Evolutionary conservation across 257 asterid genomes (phyloP), one percentile per base, ranked within the genome.

Genomic region (Solanum okadae): DNA sequence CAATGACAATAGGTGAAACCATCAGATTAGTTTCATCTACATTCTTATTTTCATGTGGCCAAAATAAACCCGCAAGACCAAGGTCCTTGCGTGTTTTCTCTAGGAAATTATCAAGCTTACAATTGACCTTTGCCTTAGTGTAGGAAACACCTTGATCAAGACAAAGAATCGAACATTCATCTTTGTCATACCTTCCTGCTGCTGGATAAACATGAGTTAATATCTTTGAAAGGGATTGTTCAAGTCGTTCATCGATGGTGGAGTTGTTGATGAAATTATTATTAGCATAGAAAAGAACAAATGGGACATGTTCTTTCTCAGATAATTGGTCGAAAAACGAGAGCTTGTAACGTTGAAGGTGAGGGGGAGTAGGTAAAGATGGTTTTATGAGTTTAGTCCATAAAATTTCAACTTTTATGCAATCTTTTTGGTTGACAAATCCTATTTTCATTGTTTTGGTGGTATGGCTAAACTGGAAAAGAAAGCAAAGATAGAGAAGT

Each of bases 291-390:
- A 88, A 84, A 59, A 31, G 84, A 84, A 88, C 35, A 8, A 27
- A 8, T 0, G 78, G 77, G 18, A 70, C 12, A 8, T 33, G 77
- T 14, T n/a, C 49, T 46, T 34, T 22, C 67, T 68, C 42, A 71
- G 90, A 42, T 15, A 88, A 27, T 31, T 84, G 85, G 33, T 88
- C 88, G 16, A 88, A 59, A 59, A 84, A 73, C 3, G 76, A 83
- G 20, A 88, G 23, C 8, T 87, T 81, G 59, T 81, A 33, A 18
- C 68, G 0, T 2, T 44, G 87, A 20, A 40, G 81, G 68, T 42
- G 71, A 73, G 22, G n/a, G 35, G 88, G 85, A 10, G 78, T 88
- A 10, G 76, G 88, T 9, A 8, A 68, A 27, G 29, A 88, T 15
- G 90, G 88, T 2, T 88, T 88, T 15, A 88, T 67, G 25, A 88